Base-by-base conservation (phyloP, 495 filamentous ascomycete genomes). In the Talaromyces liani region DNA sequence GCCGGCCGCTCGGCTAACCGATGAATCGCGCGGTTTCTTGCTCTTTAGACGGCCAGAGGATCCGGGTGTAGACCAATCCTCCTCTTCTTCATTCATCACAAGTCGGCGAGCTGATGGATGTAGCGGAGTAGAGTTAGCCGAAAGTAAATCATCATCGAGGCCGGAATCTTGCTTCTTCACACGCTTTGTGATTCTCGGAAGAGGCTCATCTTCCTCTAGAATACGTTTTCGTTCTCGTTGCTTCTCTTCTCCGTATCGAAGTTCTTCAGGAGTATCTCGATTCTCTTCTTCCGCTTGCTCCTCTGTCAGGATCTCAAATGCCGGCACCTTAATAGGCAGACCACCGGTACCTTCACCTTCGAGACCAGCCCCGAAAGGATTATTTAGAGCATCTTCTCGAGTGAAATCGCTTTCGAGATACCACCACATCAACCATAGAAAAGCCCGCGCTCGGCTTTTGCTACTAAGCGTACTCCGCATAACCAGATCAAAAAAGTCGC, bases 361-460 rank as follows among this genome's bases (percentile, higher is more conserved):
- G 75, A 81, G 72, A 20, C 94, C 94, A 1, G 85, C 72, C 2
- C 95, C 94, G 69, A 96, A 98, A 0, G 94, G 94, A 72, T 98
- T 98, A 63, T 89, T 86, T 47, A 87, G 77, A 45, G 91, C 91
- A 61, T 88, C 90, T 65, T 97, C 89, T 57, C 84, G 80, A 4
- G 87, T 87, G 69, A 96, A 97, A 71, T 98, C 90, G 59, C 93
- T 93, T 75, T 98, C 95, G n/a, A 98, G 80, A 73, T 98, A 98
- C 80, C 91, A 96, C 94, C 94, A 98, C 87, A 98, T 97, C 64
- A 98, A 73, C 94, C 94, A 98, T 16, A 98, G 76, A 70, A 98
- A 98, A 1, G 93, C 93, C 60, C 77, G 88, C 0, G 95, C 94
- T 62, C 94, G 84, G 68, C 88, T 93, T 68, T 81, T 77, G 71